These are phyloP conservation scores for Pachysandra terminalis DNA, from an alignment of 164 flowering plant species.

Conservation along the genomic window DNA sequence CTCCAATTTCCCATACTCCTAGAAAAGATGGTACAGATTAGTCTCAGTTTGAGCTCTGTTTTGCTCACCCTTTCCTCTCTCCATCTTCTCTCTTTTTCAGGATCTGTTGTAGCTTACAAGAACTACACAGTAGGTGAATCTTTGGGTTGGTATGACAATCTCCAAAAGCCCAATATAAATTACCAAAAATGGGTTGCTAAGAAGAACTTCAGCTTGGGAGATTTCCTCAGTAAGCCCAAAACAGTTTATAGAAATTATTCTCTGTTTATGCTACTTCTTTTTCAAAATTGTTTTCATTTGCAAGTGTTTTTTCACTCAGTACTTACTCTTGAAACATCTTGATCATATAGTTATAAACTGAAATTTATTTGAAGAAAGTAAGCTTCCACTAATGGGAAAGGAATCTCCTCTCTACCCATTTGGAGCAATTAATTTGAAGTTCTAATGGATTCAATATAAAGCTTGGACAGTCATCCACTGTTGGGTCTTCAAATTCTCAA, in stretches of 20 bases:
- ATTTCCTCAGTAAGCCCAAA: constrained; percentile 81
- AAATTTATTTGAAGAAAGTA: too few species aligned
- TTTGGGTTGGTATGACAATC: constrained; percentile 84
- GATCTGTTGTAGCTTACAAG: constrained; percentile 50
- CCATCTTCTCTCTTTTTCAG: constrained; percentile 12
- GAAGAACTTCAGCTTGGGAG: constrained; percentile 77
- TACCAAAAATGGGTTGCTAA: constrained; percentile 78
- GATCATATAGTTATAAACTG: too few species aligned
- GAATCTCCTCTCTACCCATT: neutral
- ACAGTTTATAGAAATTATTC: neutral
- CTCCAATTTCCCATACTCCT: neutral
- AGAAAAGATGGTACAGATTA: constrained; percentile 5
- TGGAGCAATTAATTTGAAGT: neutral
- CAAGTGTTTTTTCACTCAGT: neutral
- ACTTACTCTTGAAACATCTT: neutral
- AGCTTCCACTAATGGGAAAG: neutral
- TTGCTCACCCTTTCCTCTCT: neutral
- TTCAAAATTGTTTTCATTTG: neutral
- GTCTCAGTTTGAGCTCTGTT: neutral
- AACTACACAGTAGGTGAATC: constrained; percentile 90
- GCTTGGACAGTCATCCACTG: too few species aligned
- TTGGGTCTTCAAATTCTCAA: neutral
- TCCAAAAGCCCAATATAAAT: constrained; percentile 42
- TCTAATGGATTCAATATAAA: too few species aligned
- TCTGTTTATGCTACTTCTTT: neutral